These are phyloP conservation scores for Agarophyton chilense DNA, from an alignment of 23 red algal genomes.

Conservation along the genomic window DNA sequence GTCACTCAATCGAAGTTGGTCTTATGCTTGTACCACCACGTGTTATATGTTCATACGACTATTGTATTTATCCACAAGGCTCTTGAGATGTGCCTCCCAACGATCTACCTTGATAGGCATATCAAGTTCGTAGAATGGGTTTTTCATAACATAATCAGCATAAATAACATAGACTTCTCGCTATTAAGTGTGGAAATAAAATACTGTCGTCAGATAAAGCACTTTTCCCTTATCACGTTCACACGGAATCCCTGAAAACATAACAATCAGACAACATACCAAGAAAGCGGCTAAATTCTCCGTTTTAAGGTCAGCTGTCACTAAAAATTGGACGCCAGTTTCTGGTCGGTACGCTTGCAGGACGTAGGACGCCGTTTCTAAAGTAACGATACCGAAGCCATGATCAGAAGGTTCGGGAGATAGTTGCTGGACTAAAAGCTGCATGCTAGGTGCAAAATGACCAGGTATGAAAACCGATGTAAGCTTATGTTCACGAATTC, in stretches of 20 bases:
- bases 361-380: conserved; percentile 80
- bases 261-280: conserved; percentile 7
- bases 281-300: conserved; percentile 71
- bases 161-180: conserved; percentile 85
- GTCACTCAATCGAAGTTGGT: neutral
- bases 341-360: conserved; percentile 79
- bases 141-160: conserved; percentile 99
- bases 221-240: neutral
- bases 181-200: neutral
- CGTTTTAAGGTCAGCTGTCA: conserved; percentile 74
- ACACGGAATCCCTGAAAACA: neutral
- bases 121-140: conserved; percentile 98
- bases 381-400: conserved; percentile 79
- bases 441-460: conserved; percentile 65
- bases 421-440: conserved; percentile 86
- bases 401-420: conserved; percentile 75
- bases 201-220: neutral
- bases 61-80: conserved; percentile 78
- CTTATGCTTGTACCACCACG: neutral
- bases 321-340: conserved; percentile 94
- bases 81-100: conserved; percentile 76
- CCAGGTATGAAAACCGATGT: neutral
- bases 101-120: conserved; percentile 95
- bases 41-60: conserved; percentile 9
- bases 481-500: neutral